phyloP scores from a whole-genome alignment of 441 rosid species.

The Syzygium malaccense region DNA sequence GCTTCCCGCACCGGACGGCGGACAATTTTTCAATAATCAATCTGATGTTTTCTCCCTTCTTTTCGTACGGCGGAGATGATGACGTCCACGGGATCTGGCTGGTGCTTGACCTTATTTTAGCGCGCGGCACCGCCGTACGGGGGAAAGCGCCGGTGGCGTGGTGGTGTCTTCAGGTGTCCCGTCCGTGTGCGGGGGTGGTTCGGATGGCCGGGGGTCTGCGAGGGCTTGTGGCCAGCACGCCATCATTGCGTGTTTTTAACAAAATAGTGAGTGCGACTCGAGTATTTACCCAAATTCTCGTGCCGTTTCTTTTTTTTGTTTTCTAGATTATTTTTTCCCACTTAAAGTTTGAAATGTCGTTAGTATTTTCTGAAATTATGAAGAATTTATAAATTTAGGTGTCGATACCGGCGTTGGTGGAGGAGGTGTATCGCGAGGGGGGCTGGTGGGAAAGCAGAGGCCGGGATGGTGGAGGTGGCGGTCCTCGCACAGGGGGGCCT shows the following conservation, averaged over 20 bases:
- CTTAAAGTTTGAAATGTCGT: too few relatives aligned
- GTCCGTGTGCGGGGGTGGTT: neutral
- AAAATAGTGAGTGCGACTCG: too few relatives aligned
- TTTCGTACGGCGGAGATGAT: neutral
- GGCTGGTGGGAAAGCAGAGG: neutral
- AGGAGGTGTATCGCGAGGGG: neutral
- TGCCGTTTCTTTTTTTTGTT: neutral
- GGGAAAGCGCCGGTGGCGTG: neutral
- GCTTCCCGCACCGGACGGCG: neutral
- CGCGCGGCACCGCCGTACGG: neutral
- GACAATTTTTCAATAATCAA: neutral
- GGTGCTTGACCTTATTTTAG: neutral
- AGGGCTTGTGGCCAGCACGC: neutral
- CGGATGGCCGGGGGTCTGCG: neutral
- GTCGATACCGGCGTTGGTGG: neutral
- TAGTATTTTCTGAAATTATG: too few relatives aligned
- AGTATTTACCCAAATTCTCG: neutral
- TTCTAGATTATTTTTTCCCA: too few relatives aligned
- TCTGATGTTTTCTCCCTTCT: rapidly evolving
- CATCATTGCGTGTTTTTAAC: neutral
- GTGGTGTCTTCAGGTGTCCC: neutral
- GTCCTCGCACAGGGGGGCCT: too few relatives aligned
- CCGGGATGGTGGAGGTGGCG: neutral
- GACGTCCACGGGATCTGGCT: neutral
- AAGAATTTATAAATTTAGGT: too few relatives aligned